Conservation (phyloP, 352 stramenopile genomes). For the Achlya hypogyna region DNA sequence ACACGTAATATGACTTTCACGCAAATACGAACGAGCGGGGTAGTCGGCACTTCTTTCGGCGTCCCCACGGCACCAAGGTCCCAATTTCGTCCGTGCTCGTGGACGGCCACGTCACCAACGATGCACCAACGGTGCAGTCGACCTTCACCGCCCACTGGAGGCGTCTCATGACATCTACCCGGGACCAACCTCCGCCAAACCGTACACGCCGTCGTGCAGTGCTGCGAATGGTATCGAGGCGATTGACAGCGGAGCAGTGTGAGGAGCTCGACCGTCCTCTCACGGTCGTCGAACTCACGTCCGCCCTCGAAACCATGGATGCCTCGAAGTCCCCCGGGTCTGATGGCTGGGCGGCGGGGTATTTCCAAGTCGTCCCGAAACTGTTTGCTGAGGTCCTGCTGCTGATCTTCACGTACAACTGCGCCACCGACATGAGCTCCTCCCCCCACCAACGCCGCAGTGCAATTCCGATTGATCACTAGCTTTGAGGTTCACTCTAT, state of each 20-base stretch:
- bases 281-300: background rate
- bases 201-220: background rate
- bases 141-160: conserved; percentile 3
- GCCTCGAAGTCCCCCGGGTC: background rate
- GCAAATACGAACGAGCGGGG: background rate
- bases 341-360: background rate
- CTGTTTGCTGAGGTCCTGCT: background rate
- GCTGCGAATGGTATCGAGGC: background rate
- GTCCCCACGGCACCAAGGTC: background rate
- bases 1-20: background rate
- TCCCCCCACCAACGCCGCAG: background rate
- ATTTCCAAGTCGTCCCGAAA: background rate
- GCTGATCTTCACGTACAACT: background rate
- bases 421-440: background rate
- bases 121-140: background rate
- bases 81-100: background rate
- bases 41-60: background rate
- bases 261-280: background rate
- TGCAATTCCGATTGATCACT: background rate
- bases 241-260: background rate
- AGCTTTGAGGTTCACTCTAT: no score
- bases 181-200: background rate
- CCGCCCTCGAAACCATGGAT: background rate
- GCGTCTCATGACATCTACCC: background rate
- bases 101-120: background rate